Evolutionary conservation across 768 basidiomycete species (phyloP), one percentile per base, ranked within the genome.

Genomic region (Trichaptum fuscoviolaceum): DNA sequence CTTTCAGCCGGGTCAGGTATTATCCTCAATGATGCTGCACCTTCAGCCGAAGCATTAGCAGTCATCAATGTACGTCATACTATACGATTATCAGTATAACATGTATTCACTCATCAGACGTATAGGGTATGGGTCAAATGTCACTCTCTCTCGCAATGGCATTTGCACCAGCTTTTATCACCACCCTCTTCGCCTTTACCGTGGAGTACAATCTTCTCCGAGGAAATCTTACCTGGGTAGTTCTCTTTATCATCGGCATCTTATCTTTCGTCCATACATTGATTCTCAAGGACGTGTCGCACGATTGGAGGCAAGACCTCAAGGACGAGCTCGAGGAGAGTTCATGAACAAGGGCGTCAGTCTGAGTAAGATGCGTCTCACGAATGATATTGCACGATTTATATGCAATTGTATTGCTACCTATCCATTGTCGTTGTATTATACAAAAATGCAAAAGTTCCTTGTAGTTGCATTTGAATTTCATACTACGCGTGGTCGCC

Each of bases 171-270:
- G 68, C 66, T 27, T 67, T 69, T 57, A 65, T 67, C 1, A 69
- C 68, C 24, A 63, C 70, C 7, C 63, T 70, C 4, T 69, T 70
- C 57, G 70, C 70, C 7, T 58, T 63, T 34, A 69, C 70, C 24
- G 63, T 70, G 30, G 59, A 69, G 52, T 63, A 61, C 58, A 63
- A 57, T 25, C 57, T 70, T 63, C 59, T 66, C 10, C 63, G 65
- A 18, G 70, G 70, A 7, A 67, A 70, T 27, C 58, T 70, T 15
- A 63, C 69, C 26, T 70, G 70, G 70, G 57, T 70, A 36, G 27
- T 70, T 9, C 58, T 67, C 25, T 62, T 67, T 35, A 35, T 60
- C 18, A 42, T 68, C 66, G 67, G 64, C 9, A 62, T 24, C 27
- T 24, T 42, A 20, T 65, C 35, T 9, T 64, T 64, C 35, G 8